These are phyloP conservation scores for Naganishia friedmannii DNA, from an alignment of 768 basidiomycete genomes.

Conservation along the genomic window DNA sequence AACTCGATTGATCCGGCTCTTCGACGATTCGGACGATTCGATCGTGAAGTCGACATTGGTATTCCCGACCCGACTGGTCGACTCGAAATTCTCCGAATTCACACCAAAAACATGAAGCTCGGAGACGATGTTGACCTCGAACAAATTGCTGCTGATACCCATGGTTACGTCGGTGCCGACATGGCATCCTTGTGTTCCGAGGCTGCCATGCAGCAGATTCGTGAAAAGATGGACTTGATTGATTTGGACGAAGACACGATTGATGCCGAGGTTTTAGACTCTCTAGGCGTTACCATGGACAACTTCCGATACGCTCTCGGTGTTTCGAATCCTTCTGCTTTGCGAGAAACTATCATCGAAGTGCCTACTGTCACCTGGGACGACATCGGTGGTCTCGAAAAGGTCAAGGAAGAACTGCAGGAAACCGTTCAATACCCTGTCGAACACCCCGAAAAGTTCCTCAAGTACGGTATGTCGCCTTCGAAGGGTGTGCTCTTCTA, in stretches of 20 bases:
- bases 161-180: conserved; percentile 99
- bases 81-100: conserved; percentile 96
- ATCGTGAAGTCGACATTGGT: conserved; percentile 98
- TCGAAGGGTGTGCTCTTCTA: conserved; percentile 99
- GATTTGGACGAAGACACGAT: conserved; percentile 73
- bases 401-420: conserved; percentile 98
- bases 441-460: conserved; percentile 99
- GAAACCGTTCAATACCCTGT: conserved; percentile 99
- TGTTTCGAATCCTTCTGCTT: conserved; percentile 93
- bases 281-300: conserved; percentile 98
- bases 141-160: conserved; percentile 97
- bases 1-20: conserved; percentile 99
- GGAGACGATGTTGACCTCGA: conserved; percentile 95
- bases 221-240: conserved; percentile 92
- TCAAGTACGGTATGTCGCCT: conserved; percentile 99
- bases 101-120: conserved; percentile 99
- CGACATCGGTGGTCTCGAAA: conserved; percentile 98
- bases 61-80: conserved; percentile 99
- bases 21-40: conserved; percentile 97
- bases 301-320: conserved; percentile 99
- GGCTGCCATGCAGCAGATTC: conserved; percentile 99
- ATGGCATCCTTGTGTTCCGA: conserved; percentile 96
- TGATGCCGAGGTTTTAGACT: conserved; percentile 97
- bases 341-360: conserved; percentile 98
- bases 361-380: conserved; percentile 98